phyloP scores from a whole-genome alignment of 2,329 filamentous ascomycete species.

The Teratosphaeria viscida region DNA sequence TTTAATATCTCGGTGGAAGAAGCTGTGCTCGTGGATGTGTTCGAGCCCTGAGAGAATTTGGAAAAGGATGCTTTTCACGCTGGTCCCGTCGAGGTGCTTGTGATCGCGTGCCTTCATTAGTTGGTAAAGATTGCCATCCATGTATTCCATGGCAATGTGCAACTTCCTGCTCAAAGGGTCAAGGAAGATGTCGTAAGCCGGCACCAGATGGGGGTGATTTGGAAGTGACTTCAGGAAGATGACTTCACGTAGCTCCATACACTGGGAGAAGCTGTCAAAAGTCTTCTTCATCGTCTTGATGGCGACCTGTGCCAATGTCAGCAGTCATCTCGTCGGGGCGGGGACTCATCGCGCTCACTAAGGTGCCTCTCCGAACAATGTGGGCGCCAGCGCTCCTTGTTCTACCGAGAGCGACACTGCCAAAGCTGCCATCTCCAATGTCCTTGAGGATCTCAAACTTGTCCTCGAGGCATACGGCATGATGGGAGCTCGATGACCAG shows the following conservation, averaged over 20 bases:
- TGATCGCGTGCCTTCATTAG: conserved; percentile 97
- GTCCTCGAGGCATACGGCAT: conserved; percentile 62
- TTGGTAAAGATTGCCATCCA: conserved; percentile 98
- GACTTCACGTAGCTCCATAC: conserved; percentile 88
- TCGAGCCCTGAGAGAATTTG: conserved; percentile 95
- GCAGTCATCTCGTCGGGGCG: not conserved
- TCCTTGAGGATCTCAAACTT: conserved; percentile 96
- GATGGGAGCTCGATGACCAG: conserved; percentile 41
- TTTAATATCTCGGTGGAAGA: conserved; percentile 99
- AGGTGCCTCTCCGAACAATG: conserved; percentile 78
- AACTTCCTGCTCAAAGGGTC: conserved; percentile 93
- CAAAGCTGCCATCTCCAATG: conserved; percentile 97
- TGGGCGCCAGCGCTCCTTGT: conserved; percentile 83
- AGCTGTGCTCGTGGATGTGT: conserved; percentile 92
- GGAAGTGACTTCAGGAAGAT: conserved; percentile 90
- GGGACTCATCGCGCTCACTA: conserved; percentile 55
- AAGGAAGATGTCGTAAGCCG: conserved; percentile 93
- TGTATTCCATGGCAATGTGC: conserved; percentile 98
- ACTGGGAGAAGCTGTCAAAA: conserved; percentile 83
- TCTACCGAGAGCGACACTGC: conserved; percentile 84
- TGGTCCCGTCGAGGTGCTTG: conserved; percentile 79
- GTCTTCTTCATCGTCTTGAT: conserved; percentile 99
- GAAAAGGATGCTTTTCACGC: conserved; percentile 94
- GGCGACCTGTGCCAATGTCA: conserved; percentile 56
- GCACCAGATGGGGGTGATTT: conserved; percentile 83